Percentiles rank a stretch among this genome's conserved stretches.
These are phyloP conservation scores for Umbelopsis isabellina DNA, from an alignment of 192 early-diverging fungal species.

Conservation along the genomic window DNA sequence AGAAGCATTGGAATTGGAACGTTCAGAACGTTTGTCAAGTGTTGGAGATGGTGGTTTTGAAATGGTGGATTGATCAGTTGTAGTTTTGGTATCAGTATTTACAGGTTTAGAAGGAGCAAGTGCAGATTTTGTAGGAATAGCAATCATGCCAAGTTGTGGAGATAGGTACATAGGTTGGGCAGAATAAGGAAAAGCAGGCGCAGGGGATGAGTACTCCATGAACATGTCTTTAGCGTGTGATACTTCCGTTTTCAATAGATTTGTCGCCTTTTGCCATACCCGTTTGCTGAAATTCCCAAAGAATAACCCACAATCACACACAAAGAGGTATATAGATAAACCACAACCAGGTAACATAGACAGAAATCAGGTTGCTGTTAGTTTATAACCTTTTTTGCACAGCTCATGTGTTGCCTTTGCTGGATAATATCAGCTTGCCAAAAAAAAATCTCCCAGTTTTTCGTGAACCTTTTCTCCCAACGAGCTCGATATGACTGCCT, in stretches of 20 bases:
- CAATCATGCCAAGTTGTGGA: not conserved
- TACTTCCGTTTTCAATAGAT: slow-evolving; percentile 3
- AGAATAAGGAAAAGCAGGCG: not conserved
- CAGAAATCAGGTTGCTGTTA: slow-evolving; percentile 9
- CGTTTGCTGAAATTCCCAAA: not conserved
- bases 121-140: not conserved
- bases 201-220: slow-evolving; percentile 13
- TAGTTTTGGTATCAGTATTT: not conserved
- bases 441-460: no score
- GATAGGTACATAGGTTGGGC: not conserved
- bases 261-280: slow-evolving; percentile 17
- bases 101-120: not conserved
- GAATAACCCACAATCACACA: not conserved
- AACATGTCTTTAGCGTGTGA: slow-evolving; percentile 4
- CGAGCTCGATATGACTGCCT: no score
- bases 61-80: not conserved
- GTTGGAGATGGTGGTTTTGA: not conserved
- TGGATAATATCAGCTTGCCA: not conserved
- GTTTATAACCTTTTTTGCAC: not conserved
- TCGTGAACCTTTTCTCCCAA: not conserved
- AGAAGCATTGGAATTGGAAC: slow-evolving; percentile 35
- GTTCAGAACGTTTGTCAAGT: slow-evolving; percentile 25
- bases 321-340: not conserved
- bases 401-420: not conserved
- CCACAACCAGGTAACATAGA: not conserved